Conservation (phyloP, 139 green algal species). For the Pseudopediastrum boryanum region DNA sequence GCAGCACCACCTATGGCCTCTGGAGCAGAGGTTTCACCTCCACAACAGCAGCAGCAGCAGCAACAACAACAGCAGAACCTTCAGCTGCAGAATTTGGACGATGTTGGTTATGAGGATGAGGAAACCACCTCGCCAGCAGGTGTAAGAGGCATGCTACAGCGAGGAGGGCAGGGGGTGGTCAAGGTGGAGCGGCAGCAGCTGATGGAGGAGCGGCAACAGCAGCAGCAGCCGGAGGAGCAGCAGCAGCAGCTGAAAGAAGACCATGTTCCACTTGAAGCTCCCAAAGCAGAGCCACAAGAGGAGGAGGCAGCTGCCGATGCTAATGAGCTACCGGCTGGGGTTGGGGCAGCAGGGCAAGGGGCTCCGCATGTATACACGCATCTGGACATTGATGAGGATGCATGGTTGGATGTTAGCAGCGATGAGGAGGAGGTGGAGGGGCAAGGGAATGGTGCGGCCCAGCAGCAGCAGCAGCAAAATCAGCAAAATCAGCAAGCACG, state of each 20-base stretch:
- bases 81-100: conserved; percentile 13
- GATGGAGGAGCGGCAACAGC: not conserved
- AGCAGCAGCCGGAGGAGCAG: not conserved
- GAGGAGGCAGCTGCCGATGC: too few species aligned
- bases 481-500: not conserved
- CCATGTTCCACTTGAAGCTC: not conserved
- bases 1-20: not conserved
- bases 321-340: too few species aligned
- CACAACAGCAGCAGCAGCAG: conserved; percentile 3
- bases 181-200: not conserved
- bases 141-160: too few species aligned
- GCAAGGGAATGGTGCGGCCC: not conserved
- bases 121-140: too few species aligned
- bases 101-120: too few species aligned
- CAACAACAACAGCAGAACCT: not conserved
- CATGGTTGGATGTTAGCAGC: too few species aligned
- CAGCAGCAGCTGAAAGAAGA: conserved; percentile 1
- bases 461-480: conserved; percentile 8
- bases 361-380: too few species aligned
- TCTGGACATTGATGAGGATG: too few species aligned
- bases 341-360: too few species aligned
- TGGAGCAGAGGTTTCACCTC: not conserved
- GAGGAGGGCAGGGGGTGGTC: too few species aligned
- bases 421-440: too few species aligned
- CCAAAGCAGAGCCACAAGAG: too few species aligned